These are phyloP conservation scores for Phalaenopsis hybrid DNA, from an alignment of 116 monocot species.

Conservation along the genomic window DNA sequence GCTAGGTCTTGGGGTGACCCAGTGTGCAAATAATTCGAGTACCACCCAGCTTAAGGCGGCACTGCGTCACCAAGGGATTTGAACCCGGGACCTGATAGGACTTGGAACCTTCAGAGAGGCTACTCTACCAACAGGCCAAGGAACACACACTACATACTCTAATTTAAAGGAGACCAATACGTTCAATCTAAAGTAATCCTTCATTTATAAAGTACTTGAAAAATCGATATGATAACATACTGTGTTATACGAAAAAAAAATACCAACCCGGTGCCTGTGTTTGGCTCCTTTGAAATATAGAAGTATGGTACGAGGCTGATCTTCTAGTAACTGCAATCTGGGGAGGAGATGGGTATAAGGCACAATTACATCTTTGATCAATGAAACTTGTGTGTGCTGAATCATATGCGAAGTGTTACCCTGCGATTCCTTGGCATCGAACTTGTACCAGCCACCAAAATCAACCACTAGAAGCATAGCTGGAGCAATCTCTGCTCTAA, in stretches of 20 bases:
- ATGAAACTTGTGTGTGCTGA: conserved; percentile 75
- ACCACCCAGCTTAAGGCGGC: no score
- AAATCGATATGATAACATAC: not conserved
- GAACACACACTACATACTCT: no score
- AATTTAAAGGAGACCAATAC: no score
- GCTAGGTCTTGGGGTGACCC: no score
- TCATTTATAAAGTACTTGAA: no score
- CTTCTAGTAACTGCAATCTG: conserved; percentile 40
- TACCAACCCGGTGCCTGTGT: conserved; percentile 77
- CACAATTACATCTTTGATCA: conserved; percentile 90
- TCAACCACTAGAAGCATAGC: conserved; percentile 89
- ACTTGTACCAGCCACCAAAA: conserved; percentile 97
- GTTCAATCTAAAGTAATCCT: no score
- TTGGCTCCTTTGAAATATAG: conserved; percentile 95
- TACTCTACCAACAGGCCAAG: no score
- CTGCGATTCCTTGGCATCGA: conserved; percentile 56
- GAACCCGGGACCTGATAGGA: no score
- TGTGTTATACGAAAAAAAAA: not conserved
- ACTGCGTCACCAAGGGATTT: no score
- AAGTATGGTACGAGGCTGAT: conserved; percentile 50
- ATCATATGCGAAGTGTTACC: conserved; percentile 50
- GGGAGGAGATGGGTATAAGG: conserved; percentile 89
- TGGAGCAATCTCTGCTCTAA: conserved; percentile 65
- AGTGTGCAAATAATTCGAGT: no score
- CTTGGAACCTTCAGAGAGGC: no score